phyloP scores from a whole-genome alignment of 345 rosid species.

The Noccaea bulbosa region DNA sequence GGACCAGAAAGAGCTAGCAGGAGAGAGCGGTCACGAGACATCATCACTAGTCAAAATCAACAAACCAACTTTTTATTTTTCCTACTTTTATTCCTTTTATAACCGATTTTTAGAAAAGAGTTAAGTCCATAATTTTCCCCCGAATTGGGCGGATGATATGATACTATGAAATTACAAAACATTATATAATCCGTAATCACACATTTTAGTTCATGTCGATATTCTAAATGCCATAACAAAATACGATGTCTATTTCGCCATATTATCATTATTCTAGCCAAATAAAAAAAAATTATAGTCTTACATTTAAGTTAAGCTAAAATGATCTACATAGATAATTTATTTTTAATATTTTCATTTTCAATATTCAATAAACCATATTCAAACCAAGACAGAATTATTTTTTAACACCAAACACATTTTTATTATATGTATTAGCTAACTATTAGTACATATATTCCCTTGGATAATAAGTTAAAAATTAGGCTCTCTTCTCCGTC shows the following conservation, averaged over 20 bases:
- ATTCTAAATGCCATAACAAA: slow-evolving; percentile 1
- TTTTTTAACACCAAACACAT: neutral
- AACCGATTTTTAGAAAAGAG: slow-evolving; percentile 11
- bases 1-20: slow-evolving; percentile 43
- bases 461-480: slow-evolving; percentile 32
- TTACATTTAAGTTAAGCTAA: neutral
- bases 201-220: neutral
- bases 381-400: neutral
- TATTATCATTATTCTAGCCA: neutral
- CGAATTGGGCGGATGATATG: slow-evolving; percentile 5
- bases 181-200: slow-evolving; percentile 1
- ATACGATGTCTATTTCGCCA: neutral
- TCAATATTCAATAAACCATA: neutral
- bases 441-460: slow-evolving; percentile 4
- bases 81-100: slow-evolving; percentile 31
- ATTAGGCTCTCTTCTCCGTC: slow-evolving; percentile 40
- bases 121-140: slow-evolving; percentile 26
- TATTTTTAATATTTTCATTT: neutral
- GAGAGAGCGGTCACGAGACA: slow-evolving; percentile 47
- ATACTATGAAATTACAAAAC: slow-evolving; percentile 3
- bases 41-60: slow-evolving; percentile 48
- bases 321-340: too few relatives aligned
- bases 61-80: slow-evolving; percentile 39
- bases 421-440: neutral
- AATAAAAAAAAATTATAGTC: neutral